Base-by-base conservation (phyloP, 2,329 filamentous ascomycete species). In the Juglanconis sp. region DNA sequence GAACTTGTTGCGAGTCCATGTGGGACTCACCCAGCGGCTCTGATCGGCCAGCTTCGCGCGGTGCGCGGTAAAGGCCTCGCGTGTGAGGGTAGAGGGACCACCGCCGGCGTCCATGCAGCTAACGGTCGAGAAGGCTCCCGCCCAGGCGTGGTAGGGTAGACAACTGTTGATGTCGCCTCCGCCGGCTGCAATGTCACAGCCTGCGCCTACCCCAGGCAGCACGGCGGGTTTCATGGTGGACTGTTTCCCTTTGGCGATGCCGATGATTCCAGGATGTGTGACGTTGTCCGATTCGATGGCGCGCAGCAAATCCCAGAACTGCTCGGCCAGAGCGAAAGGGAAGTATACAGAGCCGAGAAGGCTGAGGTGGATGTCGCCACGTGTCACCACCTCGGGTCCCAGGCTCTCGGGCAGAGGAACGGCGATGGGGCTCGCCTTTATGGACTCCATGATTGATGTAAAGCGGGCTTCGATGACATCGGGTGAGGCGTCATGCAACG, bases 381-480 rank as follows among this genome's bases (percentile, higher is more conserved):
- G 46, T 7, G 53, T 49, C 32, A 56, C n/a, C 5, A 56, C 36
- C 17, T 49, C 42, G 7, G 53, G 53, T 15, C 53, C 46, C 10
- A 56, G 31, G 13, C 44, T 48, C 8, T n/a, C 53, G 5, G 44
- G n/a, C 1, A 49, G 32, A 17, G 15, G 7, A 3, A 49, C 77
- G 2, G 63, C 68, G 30, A 65, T 65, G 7, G 66, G 79, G 11
- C 67, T 73, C n/a, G 15, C 31, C n/a, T 40, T 56, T 3, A 56
- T 8, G 24, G 13, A 38, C 8, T 17, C 34, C 53, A 63, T 62
- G 55, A 70, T 56, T 7, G 31, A 35, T 5, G 53, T 44, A 31
- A 60, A 31, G 15, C 52, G 53, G 24, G 42, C 35, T 17, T 60
- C 58, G 47, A 60, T 17, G 30, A 47, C 58, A 32, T 46, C 47